Base-by-base conservation (phyloP, 1,284 basidiomycete species). In the Papiliotrema laurentii region DNA sequence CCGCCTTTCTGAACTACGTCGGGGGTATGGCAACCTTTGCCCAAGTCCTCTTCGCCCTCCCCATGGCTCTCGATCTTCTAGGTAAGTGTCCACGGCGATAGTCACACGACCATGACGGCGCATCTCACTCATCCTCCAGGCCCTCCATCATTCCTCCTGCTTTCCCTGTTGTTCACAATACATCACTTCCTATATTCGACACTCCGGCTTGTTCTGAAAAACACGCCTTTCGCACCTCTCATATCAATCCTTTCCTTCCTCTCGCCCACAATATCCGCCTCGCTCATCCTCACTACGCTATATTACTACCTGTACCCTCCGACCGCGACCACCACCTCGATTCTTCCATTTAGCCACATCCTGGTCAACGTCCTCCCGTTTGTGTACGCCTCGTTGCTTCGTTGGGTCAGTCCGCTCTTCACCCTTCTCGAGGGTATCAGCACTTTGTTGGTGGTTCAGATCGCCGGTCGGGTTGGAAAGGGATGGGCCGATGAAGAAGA, bases 401-500 rank as follows among this genome's bases (percentile, higher is more conserved):
- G 72, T 26, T 67, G 70, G 59, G 68, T 71, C 5, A 61, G 58
- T 18, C 74, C 74, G n/a, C 48, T 75, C 6, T 75, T 75, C 51
- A 73, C 69, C 4, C 53, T 75, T 6, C 53, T 72, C 39, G 74
- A 75, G 52, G 74, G 72, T 1, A 63, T 72, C 37, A 60, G 58
- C 42, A 71, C 70, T 1, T 48, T 73, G 24, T 55, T 74, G 44
- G 72, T 72, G 21, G 61, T 74, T 42, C 74, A 75, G 54, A 64
- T 73, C 4, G 61, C 63, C 7, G 74, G 74, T 0, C 54, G 71
- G 27, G 67, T 67, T 6, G 71, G 69, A 5, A 75, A 74, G 51
- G 71, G 67, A 19, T 75, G 71, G 69, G 69, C 73, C 18, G 73
- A 75, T 33, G 68, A 73, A 28, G 72, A 72, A 41, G 69, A 72